Evolutionary conservation across 2,329 filamentous ascomycete species (phyloP), one percentile per base, ranked within the genome.

Genomic region (Akanthomyces uredinophilus): DNA sequence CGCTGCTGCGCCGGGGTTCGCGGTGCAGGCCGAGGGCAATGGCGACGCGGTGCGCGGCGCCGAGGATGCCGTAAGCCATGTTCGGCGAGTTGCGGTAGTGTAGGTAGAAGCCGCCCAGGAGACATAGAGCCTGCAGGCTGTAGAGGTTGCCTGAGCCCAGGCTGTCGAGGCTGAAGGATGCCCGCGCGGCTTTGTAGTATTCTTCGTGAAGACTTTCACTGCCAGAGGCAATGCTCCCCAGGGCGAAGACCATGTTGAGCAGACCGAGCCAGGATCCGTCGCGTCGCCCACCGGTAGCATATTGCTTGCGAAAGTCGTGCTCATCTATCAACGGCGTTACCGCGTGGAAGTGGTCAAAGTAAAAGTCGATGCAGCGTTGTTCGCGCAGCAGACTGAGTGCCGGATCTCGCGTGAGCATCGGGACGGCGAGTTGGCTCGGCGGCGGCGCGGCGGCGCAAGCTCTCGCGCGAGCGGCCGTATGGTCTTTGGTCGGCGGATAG

Each of bases 11-110:
- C 29, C 18, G 63, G 27, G 70, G 68, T 75, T 91, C 89, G 57
- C 88, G 82, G 71, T 92, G 89, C 18, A 92, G 75, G 1, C 89
- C 89, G 32, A 92, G 78, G 1, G 87, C 86, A 64, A 86, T 89
- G n/a, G 89, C 88, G 83, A 92, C 89, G 60, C 89, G 81, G 61
- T 91, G 79, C 4, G 87, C 86, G 3, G 87, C 88, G 20, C 89
- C 89, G 69, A 89, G 83, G 11, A 92, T 79, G 27, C 87, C 85
- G 70, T 90, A 90, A 18, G 88, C 89, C 78, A 91, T 88, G 69
- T 91, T 91, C 1, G 89, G 89, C 22, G 88, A 82, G 74, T 91
- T 91, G 68, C 89, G 85, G 69, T 92, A 92, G 72, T 92, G 89
- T 61, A 91, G 83, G 70, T 92, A 92, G 75, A 87, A 90, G 32